phyloP scores from a whole-genome alignment of 129 eudicot species.

The Dittrichia graveolens region DNA sequence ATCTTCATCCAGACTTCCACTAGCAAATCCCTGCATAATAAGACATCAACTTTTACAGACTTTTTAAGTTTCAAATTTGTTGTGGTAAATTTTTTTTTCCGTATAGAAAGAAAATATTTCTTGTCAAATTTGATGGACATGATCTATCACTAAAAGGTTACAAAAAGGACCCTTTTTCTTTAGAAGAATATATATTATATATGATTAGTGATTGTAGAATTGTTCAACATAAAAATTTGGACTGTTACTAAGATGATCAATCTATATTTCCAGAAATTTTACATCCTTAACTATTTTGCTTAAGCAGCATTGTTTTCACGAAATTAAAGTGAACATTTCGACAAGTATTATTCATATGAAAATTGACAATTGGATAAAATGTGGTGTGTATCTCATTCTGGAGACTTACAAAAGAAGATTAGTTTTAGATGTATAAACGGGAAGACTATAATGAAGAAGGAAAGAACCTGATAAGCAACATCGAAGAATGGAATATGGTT shows the following conservation, averaged over 20 bases:
- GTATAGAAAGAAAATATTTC: background rate
- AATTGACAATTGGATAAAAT: background rate
- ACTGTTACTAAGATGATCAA: background rate
- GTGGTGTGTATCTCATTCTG: conserved; percentile 7
- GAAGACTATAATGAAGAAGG: background rate
- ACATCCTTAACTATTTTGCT: conserved; percentile 9
- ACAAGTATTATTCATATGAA: background rate
- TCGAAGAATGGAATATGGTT: conserved; percentile 92
- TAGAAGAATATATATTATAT: conserved; percentile 9
- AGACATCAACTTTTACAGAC: too few species aligned
- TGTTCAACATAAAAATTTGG: background rate
- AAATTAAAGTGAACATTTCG: background rate
- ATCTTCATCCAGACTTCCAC: conserved; percentile 97
- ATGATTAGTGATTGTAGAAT: background rate
- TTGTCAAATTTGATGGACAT: background rate
- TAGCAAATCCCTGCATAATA: conserved; percentile 86
- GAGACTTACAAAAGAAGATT: background rate
- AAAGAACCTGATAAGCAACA: conserved; percentile 94
- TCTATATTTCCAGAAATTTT: background rate
- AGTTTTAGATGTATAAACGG: background rate
- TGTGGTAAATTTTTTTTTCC: too few species aligned
- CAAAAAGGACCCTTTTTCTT: background rate
- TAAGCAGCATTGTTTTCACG: conserved; percentile 1
- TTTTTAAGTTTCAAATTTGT: too few species aligned
- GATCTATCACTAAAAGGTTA: background rate